Conservation (phyloP, 148 eudicot genomes). For the Rhododendron molle region DNA sequence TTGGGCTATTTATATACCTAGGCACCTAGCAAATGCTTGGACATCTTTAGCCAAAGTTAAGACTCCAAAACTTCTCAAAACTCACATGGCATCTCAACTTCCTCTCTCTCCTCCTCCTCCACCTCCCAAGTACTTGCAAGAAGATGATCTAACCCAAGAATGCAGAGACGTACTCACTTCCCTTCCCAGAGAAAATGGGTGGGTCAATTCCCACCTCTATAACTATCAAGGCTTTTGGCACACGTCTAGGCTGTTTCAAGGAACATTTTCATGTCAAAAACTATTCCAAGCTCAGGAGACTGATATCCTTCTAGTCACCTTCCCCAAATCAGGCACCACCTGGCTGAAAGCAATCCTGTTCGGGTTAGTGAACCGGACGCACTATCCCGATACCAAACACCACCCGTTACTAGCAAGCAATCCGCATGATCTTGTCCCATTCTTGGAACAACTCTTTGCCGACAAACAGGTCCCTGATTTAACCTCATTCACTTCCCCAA, state of each 20-base stretch:
- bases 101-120: no score
- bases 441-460: slow-evolving; percentile 12
- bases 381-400: neutral
- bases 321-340: slow-evolving; percentile 19
- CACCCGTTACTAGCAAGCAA: slow-evolving; percentile 2
- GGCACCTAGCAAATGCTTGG: neutral
- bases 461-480: slow-evolving; percentile 3
- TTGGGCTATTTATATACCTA: neutral
- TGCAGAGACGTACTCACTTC: slow-evolving; percentile 22
- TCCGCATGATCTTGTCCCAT: slow-evolving; percentile 16
- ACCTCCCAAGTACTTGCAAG: slow-evolving; percentile 13
- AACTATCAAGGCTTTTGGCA: slow-evolving; percentile 18
- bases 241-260: slow-evolving; percentile 3
- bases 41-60: neutral
- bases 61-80: neutral
- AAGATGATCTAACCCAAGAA: slow-evolving; percentile 28
- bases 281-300: slow-evolving; percentile 8
- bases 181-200: slow-evolving; percentile 33
- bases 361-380: slow-evolving; percentile 9
- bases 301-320: slow-evolving; percentile 10
- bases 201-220: slow-evolving; percentile 8
- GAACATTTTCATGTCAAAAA: slow-evolving; percentile 9
- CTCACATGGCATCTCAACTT: no score
- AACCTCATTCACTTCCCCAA: neutral
- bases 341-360: slow-evolving; percentile 22